Conservation (phyloP, 202 grass and related monocot species). For the Carex arenaria region DNA sequence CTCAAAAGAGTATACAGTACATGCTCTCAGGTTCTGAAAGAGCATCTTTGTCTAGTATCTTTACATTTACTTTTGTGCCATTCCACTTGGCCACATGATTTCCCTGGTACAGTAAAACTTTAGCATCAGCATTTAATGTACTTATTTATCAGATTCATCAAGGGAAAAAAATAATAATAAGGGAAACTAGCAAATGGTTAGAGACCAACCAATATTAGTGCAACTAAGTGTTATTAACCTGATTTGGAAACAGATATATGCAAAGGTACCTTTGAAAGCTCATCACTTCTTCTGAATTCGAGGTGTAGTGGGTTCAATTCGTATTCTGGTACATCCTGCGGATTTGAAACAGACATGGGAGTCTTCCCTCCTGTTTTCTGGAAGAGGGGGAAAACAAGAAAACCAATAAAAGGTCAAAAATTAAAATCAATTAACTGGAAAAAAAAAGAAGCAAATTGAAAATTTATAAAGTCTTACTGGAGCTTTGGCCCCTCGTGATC, state of each 20-base stretch:
- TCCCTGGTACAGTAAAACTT: slow-evolving; percentile 42
- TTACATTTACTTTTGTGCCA: slow-evolving; percentile 88
- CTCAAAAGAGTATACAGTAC: slow-evolving; percentile 42
- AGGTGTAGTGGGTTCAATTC: slow-evolving; percentile 86
- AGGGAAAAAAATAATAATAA: not conserved
- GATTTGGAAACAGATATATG: not conserved
- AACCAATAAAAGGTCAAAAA: slow-evolving; percentile 5
- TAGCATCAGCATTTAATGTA: slow-evolving; percentile 25
- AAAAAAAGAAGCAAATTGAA: slow-evolving; percentile 5
- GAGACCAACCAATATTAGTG: not conserved
- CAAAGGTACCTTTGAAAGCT: slow-evolving; percentile 58
- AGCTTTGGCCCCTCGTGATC: slow-evolving; percentile 73
- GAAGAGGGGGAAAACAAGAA: not conserved
- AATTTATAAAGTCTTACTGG: slow-evolving; percentile 37
- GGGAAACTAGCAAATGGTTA: not conserved
- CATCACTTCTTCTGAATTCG: slow-evolving; percentile 67
- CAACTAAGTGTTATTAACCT: not conserved
- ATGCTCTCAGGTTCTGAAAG: slow-evolving; percentile 81
- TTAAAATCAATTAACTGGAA: not conserved
- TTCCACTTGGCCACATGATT: slow-evolving; percentile 85
- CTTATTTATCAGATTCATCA: not conserved
- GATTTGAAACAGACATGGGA: slow-evolving; percentile 90
- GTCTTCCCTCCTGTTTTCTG: slow-evolving; percentile 61
- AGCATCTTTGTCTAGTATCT: slow-evolving; percentile 87
- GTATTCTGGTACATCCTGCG: slow-evolving; percentile 80